These are phyloP conservation scores for Candida pseudoglaebosa DNA, from an alignment of 805 yeast genomes.

Conservation along the genomic window DNA sequence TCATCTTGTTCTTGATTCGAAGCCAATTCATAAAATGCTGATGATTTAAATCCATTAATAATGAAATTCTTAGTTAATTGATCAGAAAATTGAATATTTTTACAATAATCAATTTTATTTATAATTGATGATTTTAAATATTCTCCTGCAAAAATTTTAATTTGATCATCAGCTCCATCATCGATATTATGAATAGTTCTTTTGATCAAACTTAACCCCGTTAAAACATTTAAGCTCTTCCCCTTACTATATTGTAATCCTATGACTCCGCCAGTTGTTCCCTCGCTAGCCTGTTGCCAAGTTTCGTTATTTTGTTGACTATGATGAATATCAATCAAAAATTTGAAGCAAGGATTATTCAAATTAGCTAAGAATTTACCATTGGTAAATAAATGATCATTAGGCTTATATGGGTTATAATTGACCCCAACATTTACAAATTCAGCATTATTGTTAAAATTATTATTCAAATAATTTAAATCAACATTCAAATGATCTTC, in stretches of 20 bases:
- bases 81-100: conserved; percentile 19
- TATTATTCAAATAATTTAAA: conserved; percentile 39
- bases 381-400: conserved; percentile 45
- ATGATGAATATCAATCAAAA: conserved; percentile 29
- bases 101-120: conserved; percentile 19
- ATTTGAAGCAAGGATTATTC: conserved; percentile 44
- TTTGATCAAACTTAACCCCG: conserved; percentile 59
- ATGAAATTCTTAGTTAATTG: conserved; percentile 27
- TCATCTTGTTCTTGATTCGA: conserved; percentile 27
- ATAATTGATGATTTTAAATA: conserved; percentile 32
- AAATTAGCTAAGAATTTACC: conserved; percentile 40
- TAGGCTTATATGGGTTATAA: conserved; percentile 50
- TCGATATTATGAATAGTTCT: conserved; percentile 51
- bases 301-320: conserved; percentile 42
- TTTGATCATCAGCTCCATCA: conserved; percentile 48
- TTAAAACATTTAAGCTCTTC: conserved; percentile 23
- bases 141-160: conserved; percentile 31
- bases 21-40: conserved; percentile 53
- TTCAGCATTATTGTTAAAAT: conserved; percentile 49
- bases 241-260: conserved; percentile 42
- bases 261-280: conserved; percentile 46
- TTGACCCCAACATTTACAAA: conserved; percentile 45
- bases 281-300: conserved; percentile 54
- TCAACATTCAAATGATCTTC: conserved; percentile 35
- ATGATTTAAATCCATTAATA: conserved; percentile 54